A percentile compares a stretch with the other conserved stretches of the same genome.
phyloP scores from a whole-genome alignment of 306 rosid species.

The Malus fusca region DNA sequence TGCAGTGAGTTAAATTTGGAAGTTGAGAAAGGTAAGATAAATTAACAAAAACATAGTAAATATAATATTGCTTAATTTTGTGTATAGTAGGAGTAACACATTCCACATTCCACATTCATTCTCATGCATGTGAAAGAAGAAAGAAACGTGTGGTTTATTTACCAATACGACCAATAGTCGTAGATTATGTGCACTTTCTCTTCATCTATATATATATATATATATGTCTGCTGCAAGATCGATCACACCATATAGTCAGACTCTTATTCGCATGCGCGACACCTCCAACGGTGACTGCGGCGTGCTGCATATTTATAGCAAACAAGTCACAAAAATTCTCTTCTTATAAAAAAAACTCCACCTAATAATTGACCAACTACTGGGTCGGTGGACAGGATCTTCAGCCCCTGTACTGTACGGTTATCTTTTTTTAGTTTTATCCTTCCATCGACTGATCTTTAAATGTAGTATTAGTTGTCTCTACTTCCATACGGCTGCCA shows the following conservation, averaged over 20 bases:
- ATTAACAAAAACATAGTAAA: too few species aligned
- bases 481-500: not conserved
- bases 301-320: not conserved
- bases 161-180: not conserved
- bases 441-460: not conserved
- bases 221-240: not conserved
- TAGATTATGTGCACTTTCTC: not conserved
- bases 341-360: not conserved
- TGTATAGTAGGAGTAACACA: not conserved
- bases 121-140: not conserved
- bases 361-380: conserved; percentile 2
- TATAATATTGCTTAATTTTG: too few species aligned
- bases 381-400: conserved; percentile 30
- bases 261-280: conserved; percentile 47
- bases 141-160: not conserved
- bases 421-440: not conserved
- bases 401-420: not conserved
- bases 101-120: not conserved
- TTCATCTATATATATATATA: not conserved
- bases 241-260: not conserved
- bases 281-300: conserved; percentile 37
- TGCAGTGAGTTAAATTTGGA: too few species aligned
- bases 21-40: too few species aligned
- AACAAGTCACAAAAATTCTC: conserved; percentile 1
- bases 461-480: too few species aligned